Percentiles rank a stretch among this genome's conserved stretches.
phyloP scores from a whole-genome alignment of 257 asterid species.

The Solanum microdontum region DNA sequence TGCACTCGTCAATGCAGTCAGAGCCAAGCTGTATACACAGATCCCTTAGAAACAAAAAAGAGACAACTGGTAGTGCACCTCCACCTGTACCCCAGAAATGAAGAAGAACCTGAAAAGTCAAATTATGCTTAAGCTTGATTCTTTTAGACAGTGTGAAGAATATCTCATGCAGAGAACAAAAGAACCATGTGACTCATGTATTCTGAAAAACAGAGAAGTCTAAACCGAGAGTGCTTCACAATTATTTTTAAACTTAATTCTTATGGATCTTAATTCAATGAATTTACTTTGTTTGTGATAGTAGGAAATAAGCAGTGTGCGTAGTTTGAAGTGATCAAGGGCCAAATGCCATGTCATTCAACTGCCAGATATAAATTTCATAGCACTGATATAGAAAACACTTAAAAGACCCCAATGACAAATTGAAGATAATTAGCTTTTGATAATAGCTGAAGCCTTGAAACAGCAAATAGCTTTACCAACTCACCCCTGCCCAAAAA shows the following conservation, averaged over 20 bases:
- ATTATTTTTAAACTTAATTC: not conserved
- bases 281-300: not conserved
- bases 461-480: not conserved
- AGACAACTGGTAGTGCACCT: slow-evolving; percentile 83
- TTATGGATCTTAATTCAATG: not conserved
- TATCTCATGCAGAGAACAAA: not conserved
- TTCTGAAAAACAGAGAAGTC: not conserved
- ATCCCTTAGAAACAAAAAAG: slow-evolving; percentile 79
- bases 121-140: not conserved
- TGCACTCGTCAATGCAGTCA: slow-evolving; percentile 74
- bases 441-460: not conserved
- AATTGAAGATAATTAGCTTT: not conserved
- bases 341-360: not conserved
- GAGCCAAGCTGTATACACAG: slow-evolving; percentile 66
- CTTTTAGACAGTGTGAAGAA: not conserved
- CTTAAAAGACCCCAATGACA: not conserved
- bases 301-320: not conserved
- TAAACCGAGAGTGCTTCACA: not conserved
- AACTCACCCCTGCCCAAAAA: not conserved
- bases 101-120: slow-evolving; percentile 60
- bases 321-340: not conserved
- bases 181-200: not conserved
- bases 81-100: slow-evolving; percentile 98
- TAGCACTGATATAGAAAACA: not conserved
- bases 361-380: not conserved